Base-by-base conservation (phyloP, 116 monocot species). In the Trichopus zeylanicus region DNA sequence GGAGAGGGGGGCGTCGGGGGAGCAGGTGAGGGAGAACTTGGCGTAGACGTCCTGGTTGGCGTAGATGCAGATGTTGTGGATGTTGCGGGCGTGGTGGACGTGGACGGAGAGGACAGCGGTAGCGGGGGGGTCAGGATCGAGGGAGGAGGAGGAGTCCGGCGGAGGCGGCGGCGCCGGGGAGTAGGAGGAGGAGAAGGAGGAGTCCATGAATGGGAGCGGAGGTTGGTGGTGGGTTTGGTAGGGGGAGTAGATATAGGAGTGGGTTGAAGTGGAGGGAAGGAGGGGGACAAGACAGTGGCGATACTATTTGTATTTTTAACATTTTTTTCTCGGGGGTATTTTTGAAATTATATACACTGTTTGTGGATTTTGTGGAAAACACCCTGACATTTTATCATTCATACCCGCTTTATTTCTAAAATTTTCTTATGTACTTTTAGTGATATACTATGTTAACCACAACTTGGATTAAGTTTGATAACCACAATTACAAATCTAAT, bases 11-110 rank as follows among this genome's bases (percentile, higher is more conserved):
- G 62, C 72, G 19, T 81, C 81, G 5, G 88, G 93, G 54, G 57
- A 56, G 61, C 70, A 78, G 24, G 81, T 93, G 48, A 88, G 77
- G 61, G 71, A 84, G 66, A 93, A 61, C 70, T 81, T 93, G 56
- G 88, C 93, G 59, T 93, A 93, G 20, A 93, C 93, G 56, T 93
- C 93, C 31, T 93, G 93, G 56, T 84, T 77, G 2, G 81, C 84
- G 60, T 88, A 93, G 71, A 93, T 93, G 79, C 88, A 88, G 74
- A 93, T 88, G 74, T 93, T 88, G 63, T 84, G 87, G 49, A 93
- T 81, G 66, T 84, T 64, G 42, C 78, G 71, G 8, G 93, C 93
- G 23, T 75, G 67, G 56, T 82, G 85, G 47, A 88, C 73, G 62
- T 79, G 75, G 9, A 92, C 62, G 6, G 81, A 68, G n/a, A 83